Evolutionary conservation across 768 basidiomycete species (phyloP), one percentile per base, ranked within the genome.

Genomic region (Cubamyces lactineus): DNA sequence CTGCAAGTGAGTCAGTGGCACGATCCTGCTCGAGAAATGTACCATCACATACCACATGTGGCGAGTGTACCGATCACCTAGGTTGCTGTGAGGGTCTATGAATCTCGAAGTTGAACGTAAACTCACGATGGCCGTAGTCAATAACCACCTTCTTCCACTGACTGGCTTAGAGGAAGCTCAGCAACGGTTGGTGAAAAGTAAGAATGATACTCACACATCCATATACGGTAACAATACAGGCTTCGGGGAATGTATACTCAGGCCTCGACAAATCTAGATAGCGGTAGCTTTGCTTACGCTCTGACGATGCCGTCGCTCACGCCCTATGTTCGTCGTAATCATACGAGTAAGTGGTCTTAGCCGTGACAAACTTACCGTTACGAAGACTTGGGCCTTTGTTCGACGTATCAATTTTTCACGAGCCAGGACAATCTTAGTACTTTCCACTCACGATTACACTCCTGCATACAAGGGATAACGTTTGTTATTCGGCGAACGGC

Each of bases 391-490:
- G 34, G 5, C 9, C 34, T 34, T 34, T 11, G 9, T 34, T 34
- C 34, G 34, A 34, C 9, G 34, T 9, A 11, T 34, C 34, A 11
- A 11, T 9, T 34, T 34, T 9, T 9, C 34, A 34, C 11, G 34
- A 34, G 34, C 11, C 9, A 6, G 4, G 9, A 34, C 34, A 9
- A 34, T 34, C 5, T 11, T 15, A 11, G 49, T 17, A 51, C 54
- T 7, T 34, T 34, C 5, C 34, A 34, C 34, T 60, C 23, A 60
- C 63, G 9, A 54, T 42, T 5, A 64, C 41, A 34, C 63, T 64
- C 63, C 63, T 64, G 34, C 9, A 11, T 34, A 34, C 34, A 11
- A 34, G 9, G 9, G 34, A 34, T 11, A 9, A 34, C 11, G 9
- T 1, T 34, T 9, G 28, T 28, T 28, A 34, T 34, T 34, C 9